Evolutionary conservation across 2,329 filamentous ascomycete genomes (phyloP), one percentile per base, ranked within the genome.

Genomic region (Alternaria ethzedia): DNA sequence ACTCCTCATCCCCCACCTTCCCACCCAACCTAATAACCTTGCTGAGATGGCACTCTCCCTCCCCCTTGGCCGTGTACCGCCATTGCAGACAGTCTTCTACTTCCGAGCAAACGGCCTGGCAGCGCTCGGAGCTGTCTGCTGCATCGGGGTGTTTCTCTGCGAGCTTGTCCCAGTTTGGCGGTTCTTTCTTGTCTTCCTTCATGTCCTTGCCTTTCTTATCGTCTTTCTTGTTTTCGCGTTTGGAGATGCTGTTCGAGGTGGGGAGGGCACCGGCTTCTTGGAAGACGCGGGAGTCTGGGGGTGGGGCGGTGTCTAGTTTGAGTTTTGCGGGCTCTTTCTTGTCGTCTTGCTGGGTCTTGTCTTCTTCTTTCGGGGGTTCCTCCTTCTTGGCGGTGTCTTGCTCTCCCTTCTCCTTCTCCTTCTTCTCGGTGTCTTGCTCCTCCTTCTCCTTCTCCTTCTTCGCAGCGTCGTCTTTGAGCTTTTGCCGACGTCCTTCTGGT

Each of bases 31-130:
- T 55, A 3, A 81, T 50, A 1, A 71, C 68, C 28, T 77, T 78
- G 20, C 78, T 73, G 0, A 78, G 65, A 54, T 76, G 70, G 55
- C 79, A 81, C 43, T 77, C 72, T 1, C 76, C 75, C 5, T 76
- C 70, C 5, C 70, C 70, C 15, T 68, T 61, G 3, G 51, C 55
- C 7, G 63, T 71, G 50, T 73, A 76, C 8, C 72, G 75, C 77
- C 78, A 81, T 58, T 82, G 79, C 55, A 81, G 15, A 46, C 80
- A 82, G 13, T 80, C 73, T 5, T 71, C 67, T 0, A 71, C 65
- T 3, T 66, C 45, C 3, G 69, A 49, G 66, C 79, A 81, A 20
- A 73, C 65, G 3, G 65, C 57, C 43, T 73, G 66, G 65, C 79
- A 81, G 8, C 57, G 59, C 6, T 71, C 62, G 4, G 66, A 30